These are phyloP conservation scores for Cryphonectria nitschkei DNA, from an alignment of 2,329 filamentous ascomycete genomes.

Conservation along the genomic window DNA sequence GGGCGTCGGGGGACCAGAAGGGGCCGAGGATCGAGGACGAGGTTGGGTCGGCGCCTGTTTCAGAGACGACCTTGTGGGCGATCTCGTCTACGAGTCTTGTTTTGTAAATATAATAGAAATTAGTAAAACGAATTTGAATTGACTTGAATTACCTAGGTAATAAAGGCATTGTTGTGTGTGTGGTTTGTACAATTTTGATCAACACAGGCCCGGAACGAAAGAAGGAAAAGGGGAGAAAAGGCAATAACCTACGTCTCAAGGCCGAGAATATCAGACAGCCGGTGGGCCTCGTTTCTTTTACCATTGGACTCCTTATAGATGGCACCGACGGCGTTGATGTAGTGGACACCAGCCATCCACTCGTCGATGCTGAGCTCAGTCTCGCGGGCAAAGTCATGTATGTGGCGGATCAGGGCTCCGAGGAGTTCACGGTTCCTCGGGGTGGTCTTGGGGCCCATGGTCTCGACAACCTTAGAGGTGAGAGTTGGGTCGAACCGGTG, in stretches of 20 bases:
- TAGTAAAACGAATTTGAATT: neutral
- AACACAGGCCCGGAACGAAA: neutral
- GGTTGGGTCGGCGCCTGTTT: constrained; percentile 49
- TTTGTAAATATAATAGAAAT: neutral
- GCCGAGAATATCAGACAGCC: constrained; percentile 65
- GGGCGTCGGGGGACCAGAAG: constrained; percentile 67
- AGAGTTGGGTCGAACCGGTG: constrained; percentile 43
- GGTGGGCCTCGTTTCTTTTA: constrained; percentile 65
- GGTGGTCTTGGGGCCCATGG: constrained; percentile 61
- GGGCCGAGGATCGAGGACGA: constrained; percentile 70
- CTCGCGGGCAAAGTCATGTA: constrained; percentile 67
- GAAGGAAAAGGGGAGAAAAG: constrained; percentile 13
- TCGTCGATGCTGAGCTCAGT: constrained; percentile 65
- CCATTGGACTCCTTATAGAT: constrained; percentile 49
- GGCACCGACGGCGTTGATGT: constrained; percentile 63
- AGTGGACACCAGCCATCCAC: constrained; percentile 62
- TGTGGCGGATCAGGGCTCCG: constrained; percentile 58
- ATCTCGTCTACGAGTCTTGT: constrained; percentile 62
- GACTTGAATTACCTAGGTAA: no score
- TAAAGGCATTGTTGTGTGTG: neutral
- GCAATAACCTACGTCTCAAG: constrained; percentile 50
- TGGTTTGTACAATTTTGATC: neutral
- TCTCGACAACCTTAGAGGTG: constrained; percentile 62
- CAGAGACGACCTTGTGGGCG: constrained; percentile 57
- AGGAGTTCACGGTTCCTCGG: constrained; percentile 60